Evolutionary conservation across 2,329 filamentous ascomycete species (phyloP).

Genomic region (Aspergillus piperis): DNA sequence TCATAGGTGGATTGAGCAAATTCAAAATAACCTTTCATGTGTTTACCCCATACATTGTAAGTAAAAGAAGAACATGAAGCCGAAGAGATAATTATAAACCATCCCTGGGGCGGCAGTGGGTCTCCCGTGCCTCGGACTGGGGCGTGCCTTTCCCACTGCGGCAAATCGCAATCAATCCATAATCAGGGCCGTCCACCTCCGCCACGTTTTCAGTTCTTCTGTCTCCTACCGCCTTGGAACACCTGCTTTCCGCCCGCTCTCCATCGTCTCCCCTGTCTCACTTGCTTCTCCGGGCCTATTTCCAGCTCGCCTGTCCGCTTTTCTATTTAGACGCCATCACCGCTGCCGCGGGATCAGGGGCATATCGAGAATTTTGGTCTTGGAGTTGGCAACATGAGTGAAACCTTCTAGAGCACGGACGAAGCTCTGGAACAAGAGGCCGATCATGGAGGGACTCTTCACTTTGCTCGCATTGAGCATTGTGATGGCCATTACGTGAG

Average conservation of each 20-base stretch:
- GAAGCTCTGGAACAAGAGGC: conserved; percentile 39
- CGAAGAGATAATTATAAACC: not conserved
- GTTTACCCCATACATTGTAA: no score
- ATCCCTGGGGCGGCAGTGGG: conserved; percentile 15
- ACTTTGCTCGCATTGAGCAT: conserved; percentile 65
- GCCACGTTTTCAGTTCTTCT: conserved; percentile 23
- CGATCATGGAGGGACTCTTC: conserved; percentile 61
- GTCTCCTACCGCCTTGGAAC: conserved; percentile 4
- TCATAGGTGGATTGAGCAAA: not conserved
- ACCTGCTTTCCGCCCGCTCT: not conserved
- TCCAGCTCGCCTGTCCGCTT: not conserved
- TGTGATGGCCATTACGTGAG: conserved; percentile 66
- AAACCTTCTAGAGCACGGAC: conserved; percentile 29
- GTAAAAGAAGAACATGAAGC: not conserved
- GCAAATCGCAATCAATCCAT: conserved; percentile 19
- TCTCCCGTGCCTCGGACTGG: conserved; percentile 15
- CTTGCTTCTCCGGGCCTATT: not conserved
- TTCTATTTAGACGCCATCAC: not conserved
- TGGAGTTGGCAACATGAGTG: conserved; percentile 31
- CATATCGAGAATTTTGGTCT: conserved; percentile 7
- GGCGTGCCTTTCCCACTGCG: conserved; percentile 21
- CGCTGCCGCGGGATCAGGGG: not conserved
- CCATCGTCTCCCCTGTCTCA: not conserved
- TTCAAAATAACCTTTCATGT: not conserved
- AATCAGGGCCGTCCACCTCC: conserved; percentile 18